Percentiles rank a stretch among this genome's conserved stretches.
phyloP scores from a whole-genome alignment of 2,329 filamentous ascomycete genomes.

The Falciphora oryzae region DNA sequence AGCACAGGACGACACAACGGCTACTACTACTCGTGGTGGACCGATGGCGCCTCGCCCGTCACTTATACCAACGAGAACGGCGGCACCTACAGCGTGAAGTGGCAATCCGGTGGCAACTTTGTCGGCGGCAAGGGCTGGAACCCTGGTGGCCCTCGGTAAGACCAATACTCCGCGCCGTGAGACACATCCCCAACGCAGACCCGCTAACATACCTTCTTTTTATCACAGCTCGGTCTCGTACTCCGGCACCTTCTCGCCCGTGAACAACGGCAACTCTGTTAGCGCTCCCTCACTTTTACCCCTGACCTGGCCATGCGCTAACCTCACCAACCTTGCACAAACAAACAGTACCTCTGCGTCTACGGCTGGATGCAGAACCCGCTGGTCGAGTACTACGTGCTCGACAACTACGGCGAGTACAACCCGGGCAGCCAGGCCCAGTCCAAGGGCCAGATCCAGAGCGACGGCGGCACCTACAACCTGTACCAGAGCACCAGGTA shows the following conservation, averaged over 20 bases:
- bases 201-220: background rate
- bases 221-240: constrained; percentile 2
- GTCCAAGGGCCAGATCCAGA: constrained; percentile 24
- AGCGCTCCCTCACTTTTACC: background rate
- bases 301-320: background rate
- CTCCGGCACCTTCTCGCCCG: constrained; percentile 6
- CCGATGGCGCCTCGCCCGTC: constrained; percentile 41
- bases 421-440: constrained; percentile 14
- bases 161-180: background rate
- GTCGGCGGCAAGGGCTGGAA: constrained; percentile 55
- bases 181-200: background rate
- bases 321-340: background rate
- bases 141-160: constrained; percentile 14
- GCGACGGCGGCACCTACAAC: constrained; percentile 29
- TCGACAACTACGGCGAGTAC: constrained; percentile 16
- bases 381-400: constrained; percentile 18
- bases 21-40: constrained; percentile 58
- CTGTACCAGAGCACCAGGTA: constrained; percentile 27
- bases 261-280: constrained; percentile 11
- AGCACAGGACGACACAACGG: constrained; percentile 48
- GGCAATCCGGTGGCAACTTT: constrained; percentile 43
- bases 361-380: constrained; percentile 18
- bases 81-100: constrained; percentile 42
- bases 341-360: constrained; percentile 10
- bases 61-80: constrained; percentile 47